A percentile compares a stretch with the other conserved stretches of the same genome.
Evolutionary conservation across 2,329 filamentous ascomycete species (phyloP).

Genomic region (Corynespora cassiicola): DNA sequence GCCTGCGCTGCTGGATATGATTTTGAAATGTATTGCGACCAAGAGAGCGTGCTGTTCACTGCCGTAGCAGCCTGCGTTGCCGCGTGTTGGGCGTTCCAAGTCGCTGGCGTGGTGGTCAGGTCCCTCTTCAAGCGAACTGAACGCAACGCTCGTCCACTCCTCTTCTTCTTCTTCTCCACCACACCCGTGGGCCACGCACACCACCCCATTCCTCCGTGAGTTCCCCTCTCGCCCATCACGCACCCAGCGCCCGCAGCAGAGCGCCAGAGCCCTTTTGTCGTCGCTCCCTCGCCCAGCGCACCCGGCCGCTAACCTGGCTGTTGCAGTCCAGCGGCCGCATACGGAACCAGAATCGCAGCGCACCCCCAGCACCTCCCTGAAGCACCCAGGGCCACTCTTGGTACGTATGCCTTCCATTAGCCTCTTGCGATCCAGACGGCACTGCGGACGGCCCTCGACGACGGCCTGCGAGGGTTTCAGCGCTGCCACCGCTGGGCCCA

Average conservation of each 20-base stretch:
- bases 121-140: too few species aligned
- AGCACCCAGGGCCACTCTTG: slow-evolving; percentile 27
- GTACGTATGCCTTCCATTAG: slow-evolving; percentile 41
- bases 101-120: too few species aligned
- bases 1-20: too few species aligned
- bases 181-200: too few species aligned
- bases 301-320: slow-evolving; percentile 37
- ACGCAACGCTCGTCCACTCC: too few species aligned
- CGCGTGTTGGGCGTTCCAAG: too few species aligned
- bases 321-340: slow-evolving; percentile 42
- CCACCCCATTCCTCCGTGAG: too few species aligned
- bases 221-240: slow-evolving; percentile 14
- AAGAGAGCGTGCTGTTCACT: too few species aligned
- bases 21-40: too few species aligned
- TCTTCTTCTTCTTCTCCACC: too few species aligned
- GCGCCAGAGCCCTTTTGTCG: slow-evolving; percentile 17
- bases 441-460: slow-evolving; percentile 18
- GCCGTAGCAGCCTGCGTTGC: too few species aligned
- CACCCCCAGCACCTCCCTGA: slow-evolving; percentile 32
- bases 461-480: slow-evolving; percentile 20
- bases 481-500: slow-evolving; percentile 35
- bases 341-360: slow-evolving; percentile 41
- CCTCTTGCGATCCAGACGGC: slow-evolving; percentile 38
- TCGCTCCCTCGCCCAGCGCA: slow-evolving; percentile 25
- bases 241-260: slow-evolving; percentile 16